These are phyloP conservation scores for Nitzschia inconspicua DNA, from an alignment of 108 stramenopile genomes.

Conservation along the genomic window DNA sequence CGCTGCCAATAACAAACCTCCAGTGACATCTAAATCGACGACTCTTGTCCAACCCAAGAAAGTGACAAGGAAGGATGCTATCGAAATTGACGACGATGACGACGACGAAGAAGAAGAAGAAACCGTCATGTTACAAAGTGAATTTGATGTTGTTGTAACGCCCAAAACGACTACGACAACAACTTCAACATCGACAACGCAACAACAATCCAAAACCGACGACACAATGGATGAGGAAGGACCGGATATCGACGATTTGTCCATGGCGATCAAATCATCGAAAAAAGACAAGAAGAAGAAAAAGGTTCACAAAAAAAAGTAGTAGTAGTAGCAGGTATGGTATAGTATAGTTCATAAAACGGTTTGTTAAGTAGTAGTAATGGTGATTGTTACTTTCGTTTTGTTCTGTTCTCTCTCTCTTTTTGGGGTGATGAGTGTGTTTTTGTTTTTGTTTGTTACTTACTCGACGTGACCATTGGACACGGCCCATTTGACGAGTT, in stretches of 20 bases:
- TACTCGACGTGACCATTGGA: slow-evolving; percentile 41
- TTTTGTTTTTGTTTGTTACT: too few relatives aligned
- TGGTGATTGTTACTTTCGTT: not conserved
- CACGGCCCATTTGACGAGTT: slow-evolving; percentile 67
- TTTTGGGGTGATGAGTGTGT: too few relatives aligned
- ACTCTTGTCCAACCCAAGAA: too few relatives aligned
- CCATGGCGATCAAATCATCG: slow-evolving; percentile 31
- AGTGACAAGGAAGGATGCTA: too few relatives aligned
- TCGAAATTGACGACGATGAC: slow-evolving; percentile 41
- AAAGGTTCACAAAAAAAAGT: slow-evolving; percentile 27
- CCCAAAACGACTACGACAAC: too few relatives aligned
- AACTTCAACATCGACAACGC: not conserved
- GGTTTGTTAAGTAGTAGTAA: not conserved
- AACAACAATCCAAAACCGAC: not conserved
- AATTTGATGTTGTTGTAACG: slow-evolving; percentile 37
- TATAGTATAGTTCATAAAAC: not conserved
- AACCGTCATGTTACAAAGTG: slow-evolving; percentile 56
- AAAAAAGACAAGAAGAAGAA: slow-evolving; percentile 39
- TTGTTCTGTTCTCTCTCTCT: too few relatives aligned
- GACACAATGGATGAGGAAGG: slow-evolving; percentile 1
- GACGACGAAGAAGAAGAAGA: slow-evolving; percentile 80
- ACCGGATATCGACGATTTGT: slow-evolving; percentile 38
- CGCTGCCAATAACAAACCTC: not conserved
- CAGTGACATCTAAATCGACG: too few relatives aligned
- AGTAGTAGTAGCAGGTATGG: not conserved